phyloP scores from a whole-genome alignment of 257 asterid species.

The Cruciata laevipes region DNA sequence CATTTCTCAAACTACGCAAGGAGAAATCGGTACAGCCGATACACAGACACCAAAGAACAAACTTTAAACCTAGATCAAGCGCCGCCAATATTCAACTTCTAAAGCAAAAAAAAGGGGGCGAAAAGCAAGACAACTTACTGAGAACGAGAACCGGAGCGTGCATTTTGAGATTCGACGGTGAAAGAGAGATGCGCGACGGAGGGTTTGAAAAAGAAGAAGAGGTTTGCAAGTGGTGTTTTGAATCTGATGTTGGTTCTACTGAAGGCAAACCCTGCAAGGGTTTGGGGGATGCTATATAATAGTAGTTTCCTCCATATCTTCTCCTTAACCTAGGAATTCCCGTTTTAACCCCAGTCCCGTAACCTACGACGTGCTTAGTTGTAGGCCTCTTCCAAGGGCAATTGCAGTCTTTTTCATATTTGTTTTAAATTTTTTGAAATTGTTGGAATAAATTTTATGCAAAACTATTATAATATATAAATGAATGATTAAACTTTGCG shows the following conservation, averaged over 20 bases:
- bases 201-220: neutral
- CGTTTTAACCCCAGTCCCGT: no score
- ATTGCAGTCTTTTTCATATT: no score
- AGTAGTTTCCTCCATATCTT: no score
- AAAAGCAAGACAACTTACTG: slow-evolving; percentile 32
- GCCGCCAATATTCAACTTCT: neutral
- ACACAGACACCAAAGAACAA: neutral
- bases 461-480: no score
- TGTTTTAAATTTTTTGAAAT: no score
- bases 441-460: no score
- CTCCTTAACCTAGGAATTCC: no score
- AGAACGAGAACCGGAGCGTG: slow-evolving; percentile 73
- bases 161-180: slow-evolving; percentile 29
- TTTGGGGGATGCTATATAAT: neutral
- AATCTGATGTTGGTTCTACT: neutral
- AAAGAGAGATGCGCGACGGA: neutral
- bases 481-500: no score
- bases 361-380: no score
- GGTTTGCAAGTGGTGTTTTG: slow-evolving; percentile 7
- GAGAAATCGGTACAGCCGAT: neutral
- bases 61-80: slow-evolving; percentile 1
- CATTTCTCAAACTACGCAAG: neutral
- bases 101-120: neutral
- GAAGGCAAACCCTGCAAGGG: neutral
- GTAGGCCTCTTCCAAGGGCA: no score